A percentile compares a stretch with the other conserved stretches of the same genome.
Conservation (phyloP, 2,329 filamentous ascomycete species). For the Pseudogymnoascus sp. region DNA sequence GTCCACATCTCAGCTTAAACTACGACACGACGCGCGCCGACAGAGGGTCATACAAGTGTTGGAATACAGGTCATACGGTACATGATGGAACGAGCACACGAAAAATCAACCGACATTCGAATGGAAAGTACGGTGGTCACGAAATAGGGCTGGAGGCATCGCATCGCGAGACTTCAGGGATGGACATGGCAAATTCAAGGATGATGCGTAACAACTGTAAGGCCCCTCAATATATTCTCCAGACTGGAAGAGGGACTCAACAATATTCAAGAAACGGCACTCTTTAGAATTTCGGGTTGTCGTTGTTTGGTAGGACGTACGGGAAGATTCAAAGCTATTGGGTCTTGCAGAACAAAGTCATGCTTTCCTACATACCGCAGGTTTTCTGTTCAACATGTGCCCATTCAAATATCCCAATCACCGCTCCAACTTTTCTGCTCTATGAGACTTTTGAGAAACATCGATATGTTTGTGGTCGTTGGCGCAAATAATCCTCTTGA, state of each 20-base stretch:
- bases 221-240: background rate
- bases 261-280: conserved; percentile 1
- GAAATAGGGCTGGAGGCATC: background rate
- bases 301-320: background rate
- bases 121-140: too few species aligned
- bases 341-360: background rate
- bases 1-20: background rate
- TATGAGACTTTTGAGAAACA: background rate
- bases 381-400: background rate
- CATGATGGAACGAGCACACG: background rate
- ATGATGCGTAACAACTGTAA: conserved; percentile 3
- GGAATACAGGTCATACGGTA: background rate
- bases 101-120: background rate
- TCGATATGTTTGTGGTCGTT: background rate
- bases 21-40: background rate
- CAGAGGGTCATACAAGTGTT: background rate
- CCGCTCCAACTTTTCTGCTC: background rate
- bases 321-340: background rate
- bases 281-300: background rate
- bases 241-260: background rate
- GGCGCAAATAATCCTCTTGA: background rate
- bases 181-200: background rate
- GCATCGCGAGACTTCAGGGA: background rate
- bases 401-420: background rate
- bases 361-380: background rate